Conservation (phyloP, 352 stramenopile species). For the Globisporangium nodosum region DNA sequence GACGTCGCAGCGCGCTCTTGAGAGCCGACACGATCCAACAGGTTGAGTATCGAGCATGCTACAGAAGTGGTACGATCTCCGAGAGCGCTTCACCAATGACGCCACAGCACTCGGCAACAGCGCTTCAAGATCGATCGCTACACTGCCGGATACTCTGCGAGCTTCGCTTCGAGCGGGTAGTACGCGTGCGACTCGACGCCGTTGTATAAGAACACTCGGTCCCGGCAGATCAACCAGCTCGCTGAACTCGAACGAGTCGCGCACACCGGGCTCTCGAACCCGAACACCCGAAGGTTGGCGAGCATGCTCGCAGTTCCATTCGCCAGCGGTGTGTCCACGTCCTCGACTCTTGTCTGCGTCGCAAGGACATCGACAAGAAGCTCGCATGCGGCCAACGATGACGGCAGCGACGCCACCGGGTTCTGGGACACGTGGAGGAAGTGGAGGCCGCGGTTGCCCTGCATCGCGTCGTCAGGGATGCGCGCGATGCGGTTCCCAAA, state of each 20-base stretch:
- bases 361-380: not conserved
- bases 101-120: not conserved
- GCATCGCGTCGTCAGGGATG: slow-evolving; percentile 3
- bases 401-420: not conserved
- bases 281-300: not conserved
- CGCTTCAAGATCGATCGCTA: not conserved
- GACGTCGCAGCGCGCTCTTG: too few relatives aligned
- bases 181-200: slow-evolving; percentile 1
- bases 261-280: not conserved
- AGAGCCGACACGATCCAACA: too few relatives aligned
- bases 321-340: not conserved
- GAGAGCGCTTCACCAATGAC: too few relatives aligned
- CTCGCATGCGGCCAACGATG: not conserved
- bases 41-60: too few relatives aligned
- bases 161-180: slow-evolving; percentile 3
- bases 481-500: not conserved
- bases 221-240: not conserved
- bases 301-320: not conserved
- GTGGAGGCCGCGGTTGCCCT: not conserved
- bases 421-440: not conserved
- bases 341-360: not conserved
- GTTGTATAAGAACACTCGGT: not conserved
- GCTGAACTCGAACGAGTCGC: not conserved
- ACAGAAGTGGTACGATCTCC: too few relatives aligned
- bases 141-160: not conserved